Evolutionary conservation across 495 filamentous ascomycete species (phyloP), one percentile per base, ranked within the genome.

Genomic region (Poronia punctata): DNA sequence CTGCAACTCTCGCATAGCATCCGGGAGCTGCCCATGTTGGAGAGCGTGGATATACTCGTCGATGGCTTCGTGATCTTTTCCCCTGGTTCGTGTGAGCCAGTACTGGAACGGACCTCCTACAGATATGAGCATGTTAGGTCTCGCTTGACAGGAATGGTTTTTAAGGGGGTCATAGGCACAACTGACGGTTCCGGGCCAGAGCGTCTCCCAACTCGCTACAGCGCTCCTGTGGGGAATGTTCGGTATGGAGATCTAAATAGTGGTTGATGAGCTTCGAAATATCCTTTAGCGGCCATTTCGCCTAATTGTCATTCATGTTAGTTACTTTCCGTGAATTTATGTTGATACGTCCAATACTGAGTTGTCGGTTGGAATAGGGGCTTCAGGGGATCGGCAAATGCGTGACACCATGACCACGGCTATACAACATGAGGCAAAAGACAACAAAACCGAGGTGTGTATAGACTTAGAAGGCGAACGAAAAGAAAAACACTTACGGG

Each of bases 251-350:
- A 18, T 65, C 64, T 1, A 65, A 54, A 27, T 61, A 68, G 34
- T 70, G 67, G 24, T 61, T 65, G 26, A 70, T 56, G 49, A 70
- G 60, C 52, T 70, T 70, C 3, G 61, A 60, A 17, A 67, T 59
- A 38, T 68, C 65, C 45, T 66, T 66, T 7, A 70, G 49, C 11
- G 64, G 61, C 64, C 64, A 67, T 41, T 68, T 70, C 56, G 17
- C 26, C 7, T 26, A 10, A 32, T 11, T 25, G 14, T 43, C 22
- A 31, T 33, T 16, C 11, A 22, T 20, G 3, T 9, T 16, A 5
- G 21, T 14, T 7, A 3, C 23, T 23, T n/a, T 11, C 11, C n/a
- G n/a, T n/a, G n/a, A n/a, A n/a, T n/a, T n/a, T n/a, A n/a, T n/a
- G n/a, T n/a, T n/a, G n/a, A n/a, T n/a, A n/a, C n/a, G n/a, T n/a